A percentile compares a stretch with the other conserved stretches of the same genome.
Evolutionary conservation across 2,329 filamentous ascomycete species (phyloP).

Genomic region (Ophiostoma ulmi): DNA sequence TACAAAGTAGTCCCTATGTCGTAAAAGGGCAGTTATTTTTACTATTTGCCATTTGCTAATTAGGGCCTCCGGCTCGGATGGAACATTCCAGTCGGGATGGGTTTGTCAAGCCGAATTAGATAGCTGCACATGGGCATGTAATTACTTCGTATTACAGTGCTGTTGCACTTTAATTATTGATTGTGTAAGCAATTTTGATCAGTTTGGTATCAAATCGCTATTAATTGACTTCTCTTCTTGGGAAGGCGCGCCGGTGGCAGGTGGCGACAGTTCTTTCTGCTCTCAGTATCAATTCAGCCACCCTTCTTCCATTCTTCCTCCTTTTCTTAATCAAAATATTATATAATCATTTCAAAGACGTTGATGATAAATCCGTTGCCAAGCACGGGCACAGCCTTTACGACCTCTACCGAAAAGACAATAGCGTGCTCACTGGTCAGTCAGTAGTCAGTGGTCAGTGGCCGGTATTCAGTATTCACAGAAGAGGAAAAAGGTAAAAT

Average conservation of each 20-base stretch:
- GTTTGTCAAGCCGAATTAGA: neutral
- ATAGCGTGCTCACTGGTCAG: neutral
- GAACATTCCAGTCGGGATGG: constrained; percentile 1
- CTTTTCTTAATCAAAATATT: neutral
- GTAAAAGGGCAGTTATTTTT: neutral
- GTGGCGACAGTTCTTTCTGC: neutral
- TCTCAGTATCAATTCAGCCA: too few species aligned
- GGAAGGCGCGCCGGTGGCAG: neutral
- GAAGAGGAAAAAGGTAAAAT: neutral
- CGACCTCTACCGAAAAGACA: neutral
- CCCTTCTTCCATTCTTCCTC: too few species aligned
- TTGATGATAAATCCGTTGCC: constrained; percentile 6
- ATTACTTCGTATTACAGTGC: neutral
- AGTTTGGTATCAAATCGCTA: neutral
- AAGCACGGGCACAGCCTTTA: constrained; percentile 8
- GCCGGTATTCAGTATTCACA: neutral
- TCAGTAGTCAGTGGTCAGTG: too few species aligned
- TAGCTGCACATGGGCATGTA: neutral
- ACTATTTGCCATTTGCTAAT: neutral
- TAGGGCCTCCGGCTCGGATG: neutral
- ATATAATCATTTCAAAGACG: neutral
- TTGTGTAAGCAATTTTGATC: neutral
- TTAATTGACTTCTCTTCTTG: too few species aligned
- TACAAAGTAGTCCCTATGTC: too few species aligned
- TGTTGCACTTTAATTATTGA: neutral